phyloP scores from a whole-genome alignment of 768 basidiomycete genomes.

The Pleurotus giganteus region DNA sequence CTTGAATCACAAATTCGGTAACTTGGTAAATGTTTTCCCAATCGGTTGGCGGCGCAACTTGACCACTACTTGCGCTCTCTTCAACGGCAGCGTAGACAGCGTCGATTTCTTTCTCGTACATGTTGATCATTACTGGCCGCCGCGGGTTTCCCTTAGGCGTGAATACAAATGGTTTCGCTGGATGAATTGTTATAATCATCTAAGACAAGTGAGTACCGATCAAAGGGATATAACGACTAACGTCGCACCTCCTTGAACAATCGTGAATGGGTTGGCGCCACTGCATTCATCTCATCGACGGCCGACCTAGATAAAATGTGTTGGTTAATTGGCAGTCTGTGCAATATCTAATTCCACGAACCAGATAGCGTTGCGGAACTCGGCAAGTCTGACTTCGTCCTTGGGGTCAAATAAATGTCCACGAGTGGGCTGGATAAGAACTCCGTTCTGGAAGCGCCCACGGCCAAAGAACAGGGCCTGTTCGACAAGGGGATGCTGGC shows the following conservation, averaged over 20 bases:
- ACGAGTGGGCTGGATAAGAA: conserved; percentile 27
- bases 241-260: conserved; percentile 6
- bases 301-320: conserved; percentile 22
- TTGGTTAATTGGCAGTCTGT: not conserved
- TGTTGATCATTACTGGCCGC: conserved; percentile 29
- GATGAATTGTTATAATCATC: conserved; percentile 35
- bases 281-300: conserved; percentile 49
- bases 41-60: conserved; percentile 10
- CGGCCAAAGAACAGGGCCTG: conserved; percentile 40
- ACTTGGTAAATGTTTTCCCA: conserved; percentile 16
- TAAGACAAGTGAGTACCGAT: not conserved
- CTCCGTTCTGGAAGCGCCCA: conserved; percentile 27
- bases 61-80: conserved; percentile 4
- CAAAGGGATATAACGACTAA: not conserved
- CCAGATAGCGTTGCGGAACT: conserved; percentile 34
- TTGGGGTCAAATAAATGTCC: conserved; percentile 26
- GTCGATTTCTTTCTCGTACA: conserved; percentile 40
- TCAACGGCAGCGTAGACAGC: conserved; percentile 23
- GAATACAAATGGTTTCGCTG: conserved; percentile 19
- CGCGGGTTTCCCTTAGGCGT: conserved; percentile 35
- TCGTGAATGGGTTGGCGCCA: conserved; percentile 31
- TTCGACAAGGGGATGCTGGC: conserved; percentile 19
- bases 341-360: conserved; percentile 6
- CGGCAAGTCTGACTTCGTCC: conserved; percentile 23
- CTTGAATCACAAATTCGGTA: conserved; percentile 22